Evolutionary conservation across 306 rosid genomes (phyloP).

Genomic region (Quercus bicolor): DNA sequence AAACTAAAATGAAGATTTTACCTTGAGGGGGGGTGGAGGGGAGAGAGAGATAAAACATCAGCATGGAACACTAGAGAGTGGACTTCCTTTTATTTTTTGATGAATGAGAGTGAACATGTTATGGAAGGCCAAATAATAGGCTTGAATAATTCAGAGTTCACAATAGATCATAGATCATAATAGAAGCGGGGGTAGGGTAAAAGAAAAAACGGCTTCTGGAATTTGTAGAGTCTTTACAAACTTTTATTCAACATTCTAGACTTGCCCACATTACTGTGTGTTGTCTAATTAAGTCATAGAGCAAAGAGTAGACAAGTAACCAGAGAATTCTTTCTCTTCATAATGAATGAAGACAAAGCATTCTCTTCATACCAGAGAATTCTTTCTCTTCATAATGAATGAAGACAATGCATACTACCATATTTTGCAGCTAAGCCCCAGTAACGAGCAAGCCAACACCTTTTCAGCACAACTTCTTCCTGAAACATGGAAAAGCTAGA

Average conservation of each 20-base stretch:
- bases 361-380: background rate
- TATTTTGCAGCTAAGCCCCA: constrained; percentile 95
- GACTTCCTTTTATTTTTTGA: no score
- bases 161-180: background rate
- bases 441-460: constrained; percentile 99
- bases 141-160: background rate
- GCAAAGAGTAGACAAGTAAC: background rate
- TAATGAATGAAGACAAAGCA: constrained; percentile 4
- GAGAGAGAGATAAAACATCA: no score
- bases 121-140: background rate
- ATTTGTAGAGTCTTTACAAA: background rate
- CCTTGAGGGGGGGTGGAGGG: no score
- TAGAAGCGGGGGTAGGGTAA: background rate
- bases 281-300: background rate
- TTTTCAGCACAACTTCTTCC: constrained; percentile 99
- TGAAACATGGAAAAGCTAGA: constrained; percentile 32
- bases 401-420: constrained; percentile 36
- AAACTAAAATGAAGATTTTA: background rate
- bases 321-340: constrained; percentile 4
- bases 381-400: background rate
- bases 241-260: background rate
- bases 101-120: no score
- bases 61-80: no score
- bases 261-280: background rate
- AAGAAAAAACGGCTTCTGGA: background rate